phyloP scores from a whole-genome alignment of 129 eudicot genomes.

The Erigeron canadensis region DNA sequence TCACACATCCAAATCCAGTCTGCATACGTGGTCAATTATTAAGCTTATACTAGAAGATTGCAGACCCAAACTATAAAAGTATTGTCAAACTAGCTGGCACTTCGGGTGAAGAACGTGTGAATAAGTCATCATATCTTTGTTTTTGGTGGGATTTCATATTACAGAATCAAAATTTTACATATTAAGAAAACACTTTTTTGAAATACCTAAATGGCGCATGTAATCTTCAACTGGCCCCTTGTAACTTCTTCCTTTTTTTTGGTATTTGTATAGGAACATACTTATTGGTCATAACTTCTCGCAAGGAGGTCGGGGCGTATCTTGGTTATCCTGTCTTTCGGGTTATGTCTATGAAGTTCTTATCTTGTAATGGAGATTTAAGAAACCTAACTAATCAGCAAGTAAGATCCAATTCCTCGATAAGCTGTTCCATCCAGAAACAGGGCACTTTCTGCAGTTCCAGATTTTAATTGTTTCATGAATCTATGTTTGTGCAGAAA shows the following conservation, averaged over 20 bases:
- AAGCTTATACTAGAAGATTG: constrained; percentile 2
- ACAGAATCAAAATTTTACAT: neutral
- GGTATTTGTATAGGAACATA: constrained; percentile 59
- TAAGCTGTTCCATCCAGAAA: constrained; percentile 21
- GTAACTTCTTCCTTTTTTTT: constrained; percentile 21
- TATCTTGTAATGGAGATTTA: constrained; percentile 73
- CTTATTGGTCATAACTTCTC: constrained; percentile 78
- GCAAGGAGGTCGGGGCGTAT: constrained; percentile 77
- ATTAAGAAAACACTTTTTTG: neutral
- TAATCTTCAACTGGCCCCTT: neutral
- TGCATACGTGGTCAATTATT: neutral
- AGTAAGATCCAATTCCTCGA: constrained; percentile 47
- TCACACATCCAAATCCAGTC: neutral
- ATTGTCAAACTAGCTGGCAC: constrained; percentile 4
- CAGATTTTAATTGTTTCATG: constrained; percentile 12
- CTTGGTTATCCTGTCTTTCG: constrained; percentile 88
- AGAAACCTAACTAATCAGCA: constrained; percentile 54
- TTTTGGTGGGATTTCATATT: neutral
- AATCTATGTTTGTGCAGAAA: constrained; percentile 55
- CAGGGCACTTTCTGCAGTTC: constrained; percentile 19
- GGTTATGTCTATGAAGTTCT: constrained; percentile 81
- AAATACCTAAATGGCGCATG: neutral
- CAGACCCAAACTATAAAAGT: neutral
- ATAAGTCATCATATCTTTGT: no score
- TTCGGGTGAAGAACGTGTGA: neutral